These are phyloP conservation scores for Arctium lappa DNA, from an alignment of 129 eudicot genomes.

Conservation along the genomic window DNA sequence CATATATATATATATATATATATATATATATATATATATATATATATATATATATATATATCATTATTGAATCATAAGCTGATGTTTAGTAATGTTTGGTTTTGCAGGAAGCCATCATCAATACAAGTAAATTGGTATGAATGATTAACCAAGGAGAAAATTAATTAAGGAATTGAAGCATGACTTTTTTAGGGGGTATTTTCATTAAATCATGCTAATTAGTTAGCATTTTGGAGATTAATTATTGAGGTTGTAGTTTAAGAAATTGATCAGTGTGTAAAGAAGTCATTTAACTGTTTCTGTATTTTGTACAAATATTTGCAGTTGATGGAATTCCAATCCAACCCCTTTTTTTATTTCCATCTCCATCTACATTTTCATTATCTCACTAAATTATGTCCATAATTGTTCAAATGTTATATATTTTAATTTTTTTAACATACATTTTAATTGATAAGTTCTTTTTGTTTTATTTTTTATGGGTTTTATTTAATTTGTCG, in stretches of 20 bases:
- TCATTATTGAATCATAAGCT: not conserved
- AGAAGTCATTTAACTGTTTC: slow-evolving; percentile 34
- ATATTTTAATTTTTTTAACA: too few species aligned
- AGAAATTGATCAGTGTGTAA: not conserved
- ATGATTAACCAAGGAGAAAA: not conserved
- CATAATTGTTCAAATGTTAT: not conserved
- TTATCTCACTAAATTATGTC: not conserved
- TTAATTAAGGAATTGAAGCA: slow-evolving; percentile 18
- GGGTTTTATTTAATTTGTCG: too few species aligned
- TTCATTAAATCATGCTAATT: not conserved
- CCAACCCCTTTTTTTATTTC: slow-evolving; percentile 13
- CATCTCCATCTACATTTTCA: too few species aligned
- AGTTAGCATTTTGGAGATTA: slow-evolving; percentile 12
- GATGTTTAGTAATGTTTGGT: not conserved
- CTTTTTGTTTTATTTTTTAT: too few species aligned
- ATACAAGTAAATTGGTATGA: slow-evolving; percentile 20
- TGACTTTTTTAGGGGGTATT: slow-evolving; percentile 17
- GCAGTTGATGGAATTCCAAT: slow-evolving; percentile 33
- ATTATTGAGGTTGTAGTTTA: slow-evolving; percentile 26
- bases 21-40: too few species aligned
- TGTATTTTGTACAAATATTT: slow-evolving; percentile 50
- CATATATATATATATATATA: too few species aligned
- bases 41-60: too few species aligned
- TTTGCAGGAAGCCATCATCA: slow-evolving; percentile 33
- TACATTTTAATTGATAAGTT: not conserved